Evolutionary conservation across 306 rosid genomes (phyloP).

Genomic region (Trifolium repens): DNA sequence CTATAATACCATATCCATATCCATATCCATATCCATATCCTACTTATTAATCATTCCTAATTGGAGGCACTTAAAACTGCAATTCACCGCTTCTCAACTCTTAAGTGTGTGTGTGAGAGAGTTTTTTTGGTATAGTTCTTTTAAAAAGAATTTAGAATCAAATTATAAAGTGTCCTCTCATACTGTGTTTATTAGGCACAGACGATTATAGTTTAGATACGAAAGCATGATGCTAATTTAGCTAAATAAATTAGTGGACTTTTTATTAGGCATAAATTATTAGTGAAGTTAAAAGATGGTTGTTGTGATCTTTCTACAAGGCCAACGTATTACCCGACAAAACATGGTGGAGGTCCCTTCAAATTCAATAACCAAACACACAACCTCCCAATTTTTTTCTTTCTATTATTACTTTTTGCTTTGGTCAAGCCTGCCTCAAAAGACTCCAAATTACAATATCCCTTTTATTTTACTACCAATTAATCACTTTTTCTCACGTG

Average conservation of each 20-base stretch:
- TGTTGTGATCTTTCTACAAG: slow-evolving; percentile 27
- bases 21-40: too few species aligned
- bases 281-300: slow-evolving; percentile 44
- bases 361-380: slow-evolving; percentile 46
- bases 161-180: too few species aligned
- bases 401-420: slow-evolving; percentile 32
- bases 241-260: background rate
- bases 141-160: too few species aligned
- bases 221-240: slow-evolving; percentile 17
- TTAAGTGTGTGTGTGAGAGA: too few species aligned
- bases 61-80: too few species aligned
- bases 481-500: slow-evolving; percentile 37
- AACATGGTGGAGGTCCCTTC: slow-evolving; percentile 58
- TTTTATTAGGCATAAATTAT: background rate
- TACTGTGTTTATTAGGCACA: too few species aligned
- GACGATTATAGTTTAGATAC: background rate
- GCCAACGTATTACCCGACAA: slow-evolving; percentile 51
- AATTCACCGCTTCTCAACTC: too few species aligned
- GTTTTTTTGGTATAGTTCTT: too few species aligned
- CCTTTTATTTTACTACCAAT: slow-evolving; percentile 12
- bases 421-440: slow-evolving; percentile 62
- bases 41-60: too few species aligned
- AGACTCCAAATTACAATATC: slow-evolving; percentile 47
- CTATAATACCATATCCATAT: too few species aligned
- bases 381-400: slow-evolving; percentile 41